A percentile compares a stretch with the other conserved stretches of the same genome.
phyloP scores from a whole-genome alignment of 768 basidiomycete genomes.

The Suillus luteus region DNA sequence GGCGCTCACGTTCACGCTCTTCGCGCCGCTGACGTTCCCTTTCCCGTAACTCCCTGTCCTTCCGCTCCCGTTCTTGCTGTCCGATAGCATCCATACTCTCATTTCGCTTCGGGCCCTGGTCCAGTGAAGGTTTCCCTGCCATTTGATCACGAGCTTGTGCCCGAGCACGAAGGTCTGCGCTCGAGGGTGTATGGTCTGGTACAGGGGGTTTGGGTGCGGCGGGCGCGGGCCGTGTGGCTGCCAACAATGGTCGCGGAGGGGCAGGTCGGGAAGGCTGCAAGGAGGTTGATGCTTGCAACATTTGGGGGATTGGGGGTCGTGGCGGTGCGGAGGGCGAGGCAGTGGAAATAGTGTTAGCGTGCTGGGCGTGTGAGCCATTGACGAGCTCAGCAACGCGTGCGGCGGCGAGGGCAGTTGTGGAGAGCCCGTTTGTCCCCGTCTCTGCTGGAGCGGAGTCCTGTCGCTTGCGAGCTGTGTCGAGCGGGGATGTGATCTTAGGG shows the following conservation, averaged over 20 bases:
- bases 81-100: conserved; percentile 45
- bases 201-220: conserved; percentile 43
- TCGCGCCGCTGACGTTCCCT: conserved; percentile 37
- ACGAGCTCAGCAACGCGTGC: conserved; percentile 66
- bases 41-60: conserved; percentile 39
- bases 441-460: conserved; percentile 49
- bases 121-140: conserved; percentile 33
- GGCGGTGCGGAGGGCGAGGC: conserved; percentile 26
- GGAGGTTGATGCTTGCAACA: conserved; percentile 34
- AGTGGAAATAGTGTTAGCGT: conserved; percentile 43
- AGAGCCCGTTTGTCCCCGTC: conserved; percentile 37
- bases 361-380: conserved; percentile 48
- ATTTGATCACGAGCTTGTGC: conserved; percentile 51
- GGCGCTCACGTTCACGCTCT: conserved; percentile 36
- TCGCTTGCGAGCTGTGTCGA: conserved; percentile 40
- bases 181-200: conserved; percentile 57
- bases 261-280: conserved; percentile 65
- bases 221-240: conserved; percentile 56
- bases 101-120: conserved; percentile 45
- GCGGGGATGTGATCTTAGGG: conserved; percentile 43
- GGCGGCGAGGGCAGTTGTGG: conserved; percentile 48
- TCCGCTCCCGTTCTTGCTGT: conserved; percentile 39
- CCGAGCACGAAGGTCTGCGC: conserved; percentile 66
- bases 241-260: conserved; percentile 66
- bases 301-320: conserved; percentile 32